These are phyloP conservation scores for Boletus pseudo-olivaceus DNA, from an alignment of 768 basidiomycete species.

Conservation along the genomic window DNA sequence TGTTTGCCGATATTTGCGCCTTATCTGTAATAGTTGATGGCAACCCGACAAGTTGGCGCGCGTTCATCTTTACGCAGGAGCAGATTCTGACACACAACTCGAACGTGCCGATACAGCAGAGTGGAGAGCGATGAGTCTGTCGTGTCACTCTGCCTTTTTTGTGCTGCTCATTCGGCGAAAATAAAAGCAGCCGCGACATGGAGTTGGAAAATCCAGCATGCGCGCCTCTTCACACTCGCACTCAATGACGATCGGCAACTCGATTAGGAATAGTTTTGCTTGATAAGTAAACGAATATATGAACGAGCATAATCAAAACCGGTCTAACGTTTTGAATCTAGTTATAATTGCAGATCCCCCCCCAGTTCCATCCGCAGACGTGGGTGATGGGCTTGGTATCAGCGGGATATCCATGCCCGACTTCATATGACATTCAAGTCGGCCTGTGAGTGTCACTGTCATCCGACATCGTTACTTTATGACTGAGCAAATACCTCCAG, in stretches of 20 bases:
- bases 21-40: background rate
- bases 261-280: background rate
- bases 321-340: no score
- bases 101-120: background rate
- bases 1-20: conserved; percentile 1
- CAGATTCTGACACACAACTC: background rate
- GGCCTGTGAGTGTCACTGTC: background rate
- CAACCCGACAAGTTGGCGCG: conserved; percentile 1
- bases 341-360: background rate
- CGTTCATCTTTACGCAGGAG: background rate
- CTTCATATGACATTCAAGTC: background rate
- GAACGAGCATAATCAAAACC: no score
- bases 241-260: background rate
- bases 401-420: background rate
- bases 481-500: background rate
- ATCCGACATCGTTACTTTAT: background rate
- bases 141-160: background rate
- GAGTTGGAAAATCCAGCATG: background rate
- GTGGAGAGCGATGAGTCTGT: background rate
- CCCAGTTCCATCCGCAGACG: background rate
- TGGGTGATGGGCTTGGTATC: background rate
- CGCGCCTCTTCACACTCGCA: background rate
- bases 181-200: background rate
- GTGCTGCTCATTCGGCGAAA: background rate
- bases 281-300: no score